A percentile compares a stretch with the other conserved stretches of the same genome.
phyloP scores from a whole-genome alignment of 805 yeast genomes.

The Candida cerambycidarum region DNA sequence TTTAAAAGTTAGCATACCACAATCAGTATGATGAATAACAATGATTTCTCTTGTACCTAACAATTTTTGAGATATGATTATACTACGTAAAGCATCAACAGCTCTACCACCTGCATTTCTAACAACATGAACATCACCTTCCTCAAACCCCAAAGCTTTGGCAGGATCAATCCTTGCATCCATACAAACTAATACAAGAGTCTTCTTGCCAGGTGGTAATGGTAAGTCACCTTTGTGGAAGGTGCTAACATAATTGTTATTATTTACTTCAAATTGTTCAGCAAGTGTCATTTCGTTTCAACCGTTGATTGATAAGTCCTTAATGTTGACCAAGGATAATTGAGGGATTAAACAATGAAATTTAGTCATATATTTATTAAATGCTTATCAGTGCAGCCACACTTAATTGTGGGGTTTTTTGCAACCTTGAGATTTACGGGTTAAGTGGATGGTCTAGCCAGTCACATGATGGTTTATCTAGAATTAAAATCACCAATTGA shows the following conservation, averaged over 20 bases:
- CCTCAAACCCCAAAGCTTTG: slow-evolving; percentile 31
- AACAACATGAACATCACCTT: slow-evolving; percentile 45
- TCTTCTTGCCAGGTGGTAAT: slow-evolving; percentile 37
- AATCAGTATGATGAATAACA: slow-evolving; percentile 42
- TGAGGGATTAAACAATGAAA: no score
- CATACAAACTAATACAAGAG: slow-evolving; percentile 40
- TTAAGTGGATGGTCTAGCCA: no score
- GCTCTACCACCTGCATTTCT: slow-evolving; percentile 47
- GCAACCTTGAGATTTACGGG: no score
- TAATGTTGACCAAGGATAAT: no score
- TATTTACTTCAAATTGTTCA: slow-evolving; percentile 24
- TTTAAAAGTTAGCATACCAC: slow-evolving; percentile 44
- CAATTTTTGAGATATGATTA: slow-evolving; percentile 40
- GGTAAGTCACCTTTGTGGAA: slow-evolving; percentile 33
- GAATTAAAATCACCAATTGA: no score
- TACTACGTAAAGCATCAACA: slow-evolving; percentile 36
- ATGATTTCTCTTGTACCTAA: slow-evolving; percentile 42
- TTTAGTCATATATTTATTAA: no score
- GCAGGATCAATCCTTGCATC: slow-evolving; percentile 44
- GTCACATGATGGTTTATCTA: no score
- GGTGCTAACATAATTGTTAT: slow-evolving; percentile 19
- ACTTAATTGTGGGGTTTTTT: not conserved
- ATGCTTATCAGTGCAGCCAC: not conserved
- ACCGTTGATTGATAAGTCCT: no score
- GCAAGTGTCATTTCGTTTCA: slow-evolving; percentile 20